Evolutionary conservation across 2,329 filamentous ascomycete genomes (phyloP).

Genomic region (Ophiostoma triangulosporum): DNA sequence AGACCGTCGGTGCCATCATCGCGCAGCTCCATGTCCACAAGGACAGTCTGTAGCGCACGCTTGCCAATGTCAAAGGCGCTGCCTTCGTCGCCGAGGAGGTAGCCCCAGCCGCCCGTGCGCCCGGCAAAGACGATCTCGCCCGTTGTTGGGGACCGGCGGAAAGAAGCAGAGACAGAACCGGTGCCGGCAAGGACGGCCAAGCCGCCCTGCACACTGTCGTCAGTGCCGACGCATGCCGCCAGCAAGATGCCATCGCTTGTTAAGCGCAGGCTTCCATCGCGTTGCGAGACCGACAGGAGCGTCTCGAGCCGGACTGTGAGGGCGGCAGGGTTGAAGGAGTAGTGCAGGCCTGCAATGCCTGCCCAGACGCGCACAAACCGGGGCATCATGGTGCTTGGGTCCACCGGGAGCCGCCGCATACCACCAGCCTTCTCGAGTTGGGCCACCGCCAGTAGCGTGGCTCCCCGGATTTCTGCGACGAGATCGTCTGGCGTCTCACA

Average conservation of each 20-base stretch:
- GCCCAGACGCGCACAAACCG: constrained; percentile 6
- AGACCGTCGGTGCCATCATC: neutral
- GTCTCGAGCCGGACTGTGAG: constrained; percentile 5
- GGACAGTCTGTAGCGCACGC: constrained; percentile 6
- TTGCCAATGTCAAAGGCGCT: constrained; percentile 7
- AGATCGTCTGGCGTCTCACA: constrained; percentile 4
- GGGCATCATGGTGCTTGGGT: neutral
- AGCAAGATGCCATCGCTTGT: constrained; percentile 7
- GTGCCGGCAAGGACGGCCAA: constrained; percentile 2
- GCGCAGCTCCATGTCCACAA: constrained; percentile 5
- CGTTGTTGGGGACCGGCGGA: neutral
- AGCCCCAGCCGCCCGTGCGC: constrained; percentile 7
- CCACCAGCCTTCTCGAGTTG: neutral
- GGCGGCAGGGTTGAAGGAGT: constrained; percentile 3
- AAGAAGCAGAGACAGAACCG: constrained; percentile 2
- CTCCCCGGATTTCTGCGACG: constrained; percentile 1
- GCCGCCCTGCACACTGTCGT: constrained; percentile 2
- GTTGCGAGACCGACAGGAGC: neutral
- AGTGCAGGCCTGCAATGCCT: constrained; percentile 8
- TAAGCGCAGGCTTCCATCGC: constrained; percentile 4
- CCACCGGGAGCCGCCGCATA: neutral
- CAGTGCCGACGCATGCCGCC: constrained; percentile 2
- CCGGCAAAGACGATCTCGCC: neutral
- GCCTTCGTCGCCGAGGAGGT: constrained; percentile 6
- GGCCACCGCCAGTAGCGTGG: constrained; percentile 1